Conservation (phyloP, 148 eudicot genomes). For the Silene latifolia region DNA sequence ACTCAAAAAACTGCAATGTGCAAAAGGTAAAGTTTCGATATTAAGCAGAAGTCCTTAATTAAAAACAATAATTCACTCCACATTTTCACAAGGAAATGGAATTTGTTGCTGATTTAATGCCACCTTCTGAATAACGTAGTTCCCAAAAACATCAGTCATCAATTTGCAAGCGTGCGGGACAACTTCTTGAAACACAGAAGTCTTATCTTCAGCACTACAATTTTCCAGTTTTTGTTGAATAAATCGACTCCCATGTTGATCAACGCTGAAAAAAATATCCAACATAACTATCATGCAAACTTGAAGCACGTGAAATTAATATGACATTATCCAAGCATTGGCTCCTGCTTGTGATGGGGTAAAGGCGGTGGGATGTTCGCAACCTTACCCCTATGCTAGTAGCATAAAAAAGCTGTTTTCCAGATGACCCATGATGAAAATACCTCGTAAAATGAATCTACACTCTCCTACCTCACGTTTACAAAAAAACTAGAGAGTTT, state of each 20-base stretch:
- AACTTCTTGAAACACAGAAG: constrained; percentile 76
- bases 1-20: constrained; percentile 69
- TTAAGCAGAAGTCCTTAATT: not conserved
- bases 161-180: constrained; percentile 76
- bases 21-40: not conserved
- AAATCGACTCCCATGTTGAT: constrained; percentile 97
- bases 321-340: not conserved
- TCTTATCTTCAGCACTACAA: constrained; percentile 69
- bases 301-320: not conserved
- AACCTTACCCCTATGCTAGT: too few relatives aligned
- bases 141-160: constrained; percentile 98
- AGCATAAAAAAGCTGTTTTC: too few relatives aligned
- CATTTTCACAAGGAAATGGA: not conserved
- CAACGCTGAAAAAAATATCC: constrained; percentile 46
- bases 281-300: not conserved
- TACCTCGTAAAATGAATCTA: too few relatives aligned
- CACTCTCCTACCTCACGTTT: too few relatives aligned
- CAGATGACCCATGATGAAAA: too few relatives aligned
- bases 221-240: constrained; percentile 91
- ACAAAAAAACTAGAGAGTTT: too few relatives aligned
- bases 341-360: too few relatives aligned
- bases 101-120: constrained; percentile 3
- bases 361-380: too few relatives aligned
- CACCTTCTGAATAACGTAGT: constrained; percentile 97
- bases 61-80: not conserved